These are phyloP conservation scores for Dimargaris verticillata DNA, from an alignment of 192 early-diverging fungal species.

Conservation along the genomic window DNA sequence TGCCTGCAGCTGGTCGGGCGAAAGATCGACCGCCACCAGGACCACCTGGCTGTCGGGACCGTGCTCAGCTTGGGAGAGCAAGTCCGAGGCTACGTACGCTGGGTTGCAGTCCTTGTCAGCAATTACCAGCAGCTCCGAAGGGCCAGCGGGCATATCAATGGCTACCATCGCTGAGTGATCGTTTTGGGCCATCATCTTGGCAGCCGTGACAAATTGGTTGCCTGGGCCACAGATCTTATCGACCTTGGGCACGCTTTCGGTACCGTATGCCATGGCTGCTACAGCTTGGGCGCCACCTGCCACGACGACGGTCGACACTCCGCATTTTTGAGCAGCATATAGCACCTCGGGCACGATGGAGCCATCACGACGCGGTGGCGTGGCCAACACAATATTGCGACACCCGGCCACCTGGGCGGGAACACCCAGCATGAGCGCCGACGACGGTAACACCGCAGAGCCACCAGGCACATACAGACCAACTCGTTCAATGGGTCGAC, in stretches of 20 bases:
- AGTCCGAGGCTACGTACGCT: slow-evolving; percentile 84
- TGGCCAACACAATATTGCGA: slow-evolving; percentile 85
- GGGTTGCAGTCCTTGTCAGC: slow-evolving; percentile 73
- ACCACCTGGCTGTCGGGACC: slow-evolving; percentile 94
- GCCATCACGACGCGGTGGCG: slow-evolving; percentile 84
- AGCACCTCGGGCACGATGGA: slow-evolving; percentile 87
- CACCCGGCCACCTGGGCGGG: slow-evolving; percentile 96
- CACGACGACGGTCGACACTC: slow-evolving; percentile 74
- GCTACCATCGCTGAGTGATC: slow-evolving; percentile 84
- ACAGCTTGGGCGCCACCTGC: slow-evolving; percentile 98
- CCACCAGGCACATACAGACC: slow-evolving; percentile 98
- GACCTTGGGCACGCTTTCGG: slow-evolving; percentile 88
- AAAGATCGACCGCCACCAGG: slow-evolving; percentile 65
- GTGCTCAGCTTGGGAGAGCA: slow-evolving; percentile 95
- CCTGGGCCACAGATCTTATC: slow-evolving; percentile 99
- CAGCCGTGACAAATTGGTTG: slow-evolving; percentile 99
- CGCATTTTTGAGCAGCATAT: slow-evolving; percentile 94
- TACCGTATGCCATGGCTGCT: slow-evolving; percentile 98
- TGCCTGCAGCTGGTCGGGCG: slow-evolving; percentile 41
- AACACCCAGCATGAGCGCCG: slow-evolving; percentile 90
- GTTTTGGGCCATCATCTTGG: slow-evolving; percentile 95
- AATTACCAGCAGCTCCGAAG: slow-evolving; percentile 97
- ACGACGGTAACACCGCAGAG: slow-evolving; percentile 88
- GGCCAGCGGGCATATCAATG: slow-evolving; percentile 99
- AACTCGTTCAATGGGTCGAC: slow-evolving; percentile 86